Evolutionary conservation across 306 rosid species (phyloP).

Genomic region (Elaeagnus macrophylla): DNA sequence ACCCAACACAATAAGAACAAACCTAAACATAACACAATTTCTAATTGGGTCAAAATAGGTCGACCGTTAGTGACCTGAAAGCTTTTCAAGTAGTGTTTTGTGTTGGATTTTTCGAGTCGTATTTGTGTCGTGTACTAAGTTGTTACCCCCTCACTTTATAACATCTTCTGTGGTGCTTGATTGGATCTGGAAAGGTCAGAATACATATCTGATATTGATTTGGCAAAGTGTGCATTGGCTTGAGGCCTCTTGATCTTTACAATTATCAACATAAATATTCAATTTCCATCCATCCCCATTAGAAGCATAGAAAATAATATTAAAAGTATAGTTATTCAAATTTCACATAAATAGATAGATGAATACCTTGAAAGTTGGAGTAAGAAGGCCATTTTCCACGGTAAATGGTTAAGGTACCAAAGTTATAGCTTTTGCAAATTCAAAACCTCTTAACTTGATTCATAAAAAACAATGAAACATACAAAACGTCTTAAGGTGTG

Average conservation of each 20-base stretch:
- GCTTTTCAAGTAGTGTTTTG: not conserved
- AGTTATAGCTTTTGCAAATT: constrained; percentile 69
- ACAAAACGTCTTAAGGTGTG: not conserved
- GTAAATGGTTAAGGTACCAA: constrained; percentile 65
- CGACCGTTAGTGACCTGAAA: no score
- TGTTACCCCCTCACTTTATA: constrained; percentile 2
- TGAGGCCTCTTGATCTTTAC: constrained; percentile 79
- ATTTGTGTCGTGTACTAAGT: no score
- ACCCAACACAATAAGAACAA: no score
- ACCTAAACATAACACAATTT: no score
- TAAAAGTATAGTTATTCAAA: not conserved
- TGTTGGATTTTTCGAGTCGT: not conserved
- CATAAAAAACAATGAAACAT: constrained; percentile 1
- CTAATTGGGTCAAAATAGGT: no score
- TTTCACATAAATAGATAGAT: not conserved
- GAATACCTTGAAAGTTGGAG: constrained; percentile 82
- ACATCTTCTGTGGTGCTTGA: constrained; percentile 22
- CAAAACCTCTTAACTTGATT: constrained; percentile 86
- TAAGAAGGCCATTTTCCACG: constrained; percentile 63
- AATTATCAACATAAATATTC: not conserved
- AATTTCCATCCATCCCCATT: not conserved
- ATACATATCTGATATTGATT: constrained; percentile 69
- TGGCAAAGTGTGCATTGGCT: constrained; percentile 58
- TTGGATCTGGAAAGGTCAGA: constrained; percentile 48
- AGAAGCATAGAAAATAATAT: not conserved